These are phyloP conservation scores for Suhomyces atakaporum DNA, from an alignment of 1,139 yeast genomes.

Conservation along the genomic window DNA sequence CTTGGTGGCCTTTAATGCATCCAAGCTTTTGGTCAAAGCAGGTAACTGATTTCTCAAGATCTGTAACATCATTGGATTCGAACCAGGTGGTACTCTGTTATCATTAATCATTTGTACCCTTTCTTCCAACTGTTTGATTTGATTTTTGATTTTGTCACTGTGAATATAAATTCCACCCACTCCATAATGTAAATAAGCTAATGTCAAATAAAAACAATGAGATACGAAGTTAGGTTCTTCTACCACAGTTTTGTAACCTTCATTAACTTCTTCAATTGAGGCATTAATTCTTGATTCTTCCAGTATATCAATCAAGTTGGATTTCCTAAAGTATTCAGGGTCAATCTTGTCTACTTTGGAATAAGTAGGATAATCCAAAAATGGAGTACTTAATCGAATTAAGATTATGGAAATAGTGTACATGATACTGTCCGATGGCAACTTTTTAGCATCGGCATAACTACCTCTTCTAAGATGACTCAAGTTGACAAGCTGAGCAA, in stretches of 20 bases:
- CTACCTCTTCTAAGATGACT: conserved; percentile 89
- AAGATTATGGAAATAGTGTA: conserved; percentile 70
- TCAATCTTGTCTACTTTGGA: conserved; percentile 77
- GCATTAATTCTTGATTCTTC: conserved; percentile 87
- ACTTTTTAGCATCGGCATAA: conserved; percentile 67
- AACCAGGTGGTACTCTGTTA: conserved; percentile 24
- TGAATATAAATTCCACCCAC: conserved; percentile 73
- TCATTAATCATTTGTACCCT: conserved; percentile 52
- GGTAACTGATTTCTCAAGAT: conserved; percentile 43
- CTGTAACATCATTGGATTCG: conserved; percentile 34
- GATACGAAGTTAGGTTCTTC: conserved; percentile 73
- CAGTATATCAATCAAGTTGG: conserved; percentile 56
- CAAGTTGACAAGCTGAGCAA: conserved; percentile 69
- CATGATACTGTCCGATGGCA: conserved; percentile 83
- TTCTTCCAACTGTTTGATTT: conserved; percentile 53
- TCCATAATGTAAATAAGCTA: conserved; percentile 85
- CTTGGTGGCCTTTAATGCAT: conserved; percentile 44
- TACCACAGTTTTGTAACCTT: conserved; percentile 43
- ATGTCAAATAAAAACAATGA: conserved; percentile 79
- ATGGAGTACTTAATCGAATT: conserved; percentile 78
- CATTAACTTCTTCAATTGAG: conserved; percentile 67
- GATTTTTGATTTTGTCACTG: conserved; percentile 55
- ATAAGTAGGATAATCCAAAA: conserved; percentile 63
- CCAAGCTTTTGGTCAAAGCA: conserved; percentile 43
- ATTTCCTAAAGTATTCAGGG: conserved; percentile 57